Evolutionary conservation across 768 basidiomycete genomes (phyloP).

Genomic region (Lentinus tigrinus): DNA sequence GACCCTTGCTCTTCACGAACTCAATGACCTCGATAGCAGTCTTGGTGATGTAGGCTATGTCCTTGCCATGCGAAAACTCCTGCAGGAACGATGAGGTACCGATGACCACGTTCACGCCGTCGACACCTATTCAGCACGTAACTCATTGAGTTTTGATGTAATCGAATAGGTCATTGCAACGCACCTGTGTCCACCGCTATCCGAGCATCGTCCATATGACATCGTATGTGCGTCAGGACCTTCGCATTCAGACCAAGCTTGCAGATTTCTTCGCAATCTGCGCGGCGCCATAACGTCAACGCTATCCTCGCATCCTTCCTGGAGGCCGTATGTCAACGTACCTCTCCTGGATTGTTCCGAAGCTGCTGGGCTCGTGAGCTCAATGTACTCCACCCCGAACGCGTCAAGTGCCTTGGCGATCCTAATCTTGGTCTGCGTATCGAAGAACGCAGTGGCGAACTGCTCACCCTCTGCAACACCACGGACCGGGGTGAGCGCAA

Average conservation of each 20-base stretch:
- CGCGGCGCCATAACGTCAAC: constrained; percentile 4
- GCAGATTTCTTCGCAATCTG: constrained; percentile 98
- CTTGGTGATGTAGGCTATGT: constrained; percentile 99
- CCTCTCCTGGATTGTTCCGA: constrained; percentile 83
- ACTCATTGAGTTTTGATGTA: neutral
- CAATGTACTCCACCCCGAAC: constrained; percentile 99
- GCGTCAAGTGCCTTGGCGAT: constrained; percentile 98
- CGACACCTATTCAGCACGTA: constrained; percentile 77
- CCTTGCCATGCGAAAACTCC: constrained; percentile 99
- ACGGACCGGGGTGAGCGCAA: neutral
- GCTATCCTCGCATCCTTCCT: neutral
- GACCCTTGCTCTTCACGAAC: constrained; percentile 97
- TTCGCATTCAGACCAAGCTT: constrained; percentile 95
- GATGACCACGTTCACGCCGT: constrained; percentile 98
- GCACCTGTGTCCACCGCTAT: constrained; percentile 97
- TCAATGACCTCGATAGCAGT: constrained; percentile 98
- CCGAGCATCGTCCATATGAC: constrained; percentile 99
- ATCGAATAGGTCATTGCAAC: constrained; percentile 14
- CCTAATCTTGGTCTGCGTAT: constrained; percentile 99
- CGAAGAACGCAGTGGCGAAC: constrained; percentile 99
- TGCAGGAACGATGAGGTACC: constrained; percentile 98
- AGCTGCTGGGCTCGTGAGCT: constrained; percentile 96
- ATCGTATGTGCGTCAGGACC: constrained; percentile 98
- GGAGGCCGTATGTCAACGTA: constrained; percentile 10
- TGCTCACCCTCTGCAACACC: constrained; percentile 87